Conservation (phyloP, 305 asterid genomes). For the Solanum hybrid region DNA sequence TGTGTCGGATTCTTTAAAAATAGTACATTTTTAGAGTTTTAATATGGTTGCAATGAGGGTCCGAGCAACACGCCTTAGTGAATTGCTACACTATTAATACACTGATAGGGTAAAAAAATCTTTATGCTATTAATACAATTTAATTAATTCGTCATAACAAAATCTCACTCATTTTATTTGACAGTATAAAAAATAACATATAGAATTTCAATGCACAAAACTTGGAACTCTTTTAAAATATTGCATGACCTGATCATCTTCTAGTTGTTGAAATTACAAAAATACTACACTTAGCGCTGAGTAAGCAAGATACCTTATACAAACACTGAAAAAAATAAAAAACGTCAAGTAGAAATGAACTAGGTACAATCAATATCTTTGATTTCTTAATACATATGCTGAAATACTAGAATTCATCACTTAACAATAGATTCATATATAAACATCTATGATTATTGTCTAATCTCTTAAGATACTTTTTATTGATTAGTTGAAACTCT, state of each 20-base stretch:
- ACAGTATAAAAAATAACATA: neutral
- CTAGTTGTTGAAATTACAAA: neutral
- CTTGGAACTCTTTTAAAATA: neutral
- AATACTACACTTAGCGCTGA: neutral
- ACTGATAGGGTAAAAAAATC: neutral
- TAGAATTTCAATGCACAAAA: neutral
- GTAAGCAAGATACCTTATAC: neutral
- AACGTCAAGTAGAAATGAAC: neutral
- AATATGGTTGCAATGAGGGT: neutral
- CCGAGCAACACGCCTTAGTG: too few relatives aligned
- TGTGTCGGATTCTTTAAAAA: neutral
- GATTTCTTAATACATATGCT: neutral
- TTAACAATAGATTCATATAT: neutral
- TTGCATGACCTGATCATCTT: neutral
- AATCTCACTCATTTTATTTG: neutral
- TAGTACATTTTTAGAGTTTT: too few relatives aligned
- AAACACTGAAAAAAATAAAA: too few relatives aligned
- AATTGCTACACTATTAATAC: too few relatives aligned
- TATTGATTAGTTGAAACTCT: neutral
- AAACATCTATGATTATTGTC: neutral
- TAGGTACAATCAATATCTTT: too few relatives aligned
- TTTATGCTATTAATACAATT: neutral
- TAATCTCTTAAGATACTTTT: neutral
- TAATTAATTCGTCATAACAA: neutral
- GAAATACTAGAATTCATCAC: neutral